Evolutionary conservation across 345 rosid genomes (phyloP).

Genomic region (Cardiospermum halicacabum): DNA sequence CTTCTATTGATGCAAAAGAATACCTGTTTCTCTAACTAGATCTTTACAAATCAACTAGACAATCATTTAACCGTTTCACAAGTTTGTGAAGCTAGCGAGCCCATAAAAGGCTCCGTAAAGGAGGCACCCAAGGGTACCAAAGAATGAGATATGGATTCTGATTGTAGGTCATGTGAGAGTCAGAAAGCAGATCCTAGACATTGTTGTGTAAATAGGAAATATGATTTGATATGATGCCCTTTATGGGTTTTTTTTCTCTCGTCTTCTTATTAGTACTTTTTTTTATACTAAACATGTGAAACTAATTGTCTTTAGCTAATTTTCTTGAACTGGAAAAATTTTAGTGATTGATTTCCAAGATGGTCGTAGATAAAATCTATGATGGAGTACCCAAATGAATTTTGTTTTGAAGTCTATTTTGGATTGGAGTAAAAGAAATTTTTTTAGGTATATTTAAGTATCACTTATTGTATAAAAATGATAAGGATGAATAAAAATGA

Average conservation of each 20-base stretch:
- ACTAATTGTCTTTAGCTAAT: too few relatives aligned
- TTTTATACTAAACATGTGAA: too few relatives aligned
- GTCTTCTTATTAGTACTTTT: neutral
- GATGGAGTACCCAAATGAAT: too few relatives aligned
- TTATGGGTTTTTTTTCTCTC: neutral
- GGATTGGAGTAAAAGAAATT: too few relatives aligned
- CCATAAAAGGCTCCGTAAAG: neutral
- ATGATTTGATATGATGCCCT: constrained; percentile 3
- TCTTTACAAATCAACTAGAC: constrained; percentile 14
- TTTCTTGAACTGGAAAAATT: too few relatives aligned
- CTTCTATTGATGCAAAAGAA: constrained; percentile 41
- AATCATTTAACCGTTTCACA: constrained; percentile 35
- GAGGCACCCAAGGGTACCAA: neutral
- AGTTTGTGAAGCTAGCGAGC: constrained; percentile 14
- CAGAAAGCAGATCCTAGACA: constrained; percentile 5
- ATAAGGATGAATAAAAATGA: too few relatives aligned
- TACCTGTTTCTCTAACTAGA: constrained; percentile 4
- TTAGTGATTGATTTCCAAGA: too few relatives aligned
- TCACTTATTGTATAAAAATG: too few relatives aligned
- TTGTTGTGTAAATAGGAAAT: constrained; percentile 15
- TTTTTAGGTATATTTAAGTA: too few relatives aligned
- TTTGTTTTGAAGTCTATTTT: too few relatives aligned
- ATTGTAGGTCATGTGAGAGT: constrained; percentile 1
- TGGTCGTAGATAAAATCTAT: too few relatives aligned
- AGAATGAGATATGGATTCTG: constrained; percentile 4